Evolutionary conservation across 2,329 filamentous ascomycete species (phyloP).

Genomic region (Aureobasidium sp.): DNA sequence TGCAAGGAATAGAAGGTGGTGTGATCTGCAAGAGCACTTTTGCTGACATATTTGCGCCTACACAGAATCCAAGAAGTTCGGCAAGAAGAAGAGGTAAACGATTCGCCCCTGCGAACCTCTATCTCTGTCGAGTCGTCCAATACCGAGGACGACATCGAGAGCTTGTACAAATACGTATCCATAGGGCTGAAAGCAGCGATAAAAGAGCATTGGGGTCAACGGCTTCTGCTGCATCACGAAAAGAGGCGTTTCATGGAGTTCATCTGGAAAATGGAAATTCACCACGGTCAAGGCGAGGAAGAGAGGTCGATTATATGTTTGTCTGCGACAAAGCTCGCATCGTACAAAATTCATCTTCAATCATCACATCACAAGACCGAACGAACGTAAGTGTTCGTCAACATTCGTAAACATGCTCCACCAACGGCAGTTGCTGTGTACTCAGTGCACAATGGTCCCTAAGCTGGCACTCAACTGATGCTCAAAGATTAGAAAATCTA

Average conservation of each 20-base stretch:
- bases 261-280: neutral
- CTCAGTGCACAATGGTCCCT: too few species aligned
- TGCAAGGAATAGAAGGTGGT: too few species aligned
- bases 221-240: neutral
- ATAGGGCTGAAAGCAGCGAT: neutral
- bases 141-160: neutral
- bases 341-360: neutral
- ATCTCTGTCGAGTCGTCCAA: neutral
- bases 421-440: too few species aligned
- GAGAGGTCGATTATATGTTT: neutral
- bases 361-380: neutral
- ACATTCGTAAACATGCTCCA: neutral
- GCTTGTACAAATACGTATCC: neutral
- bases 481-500: too few species aligned
- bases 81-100: conserved; percentile 16
- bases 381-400: neutral
- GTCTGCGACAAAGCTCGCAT: neutral
- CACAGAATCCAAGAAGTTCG: conserved; percentile 16
- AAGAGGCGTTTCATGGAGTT: neutral
- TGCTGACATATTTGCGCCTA: neutral
- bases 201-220: neutral
- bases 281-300: neutral
- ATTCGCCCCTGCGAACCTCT: neutral
- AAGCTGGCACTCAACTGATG: too few species aligned
- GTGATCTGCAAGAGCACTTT: neutral